Evolutionary conservation across 768 basidiomycete species (phyloP).

Genomic region (Suillus weaverae): DNA sequence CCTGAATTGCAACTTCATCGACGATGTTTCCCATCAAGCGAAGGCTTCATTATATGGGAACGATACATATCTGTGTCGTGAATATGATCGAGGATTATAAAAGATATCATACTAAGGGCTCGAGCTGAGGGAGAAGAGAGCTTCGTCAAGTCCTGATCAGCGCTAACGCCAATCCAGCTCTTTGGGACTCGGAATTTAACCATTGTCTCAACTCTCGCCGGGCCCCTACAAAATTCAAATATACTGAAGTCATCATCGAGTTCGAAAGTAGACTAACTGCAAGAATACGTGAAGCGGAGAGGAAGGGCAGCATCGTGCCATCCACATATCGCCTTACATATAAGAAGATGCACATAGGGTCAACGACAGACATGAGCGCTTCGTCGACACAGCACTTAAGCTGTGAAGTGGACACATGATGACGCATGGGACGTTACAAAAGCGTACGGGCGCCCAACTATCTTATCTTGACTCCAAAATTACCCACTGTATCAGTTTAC

Average conservation of each 20-base stretch:
- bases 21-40: neutral
- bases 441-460: neutral
- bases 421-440: neutral
- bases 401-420: neutral
- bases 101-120: neutral
- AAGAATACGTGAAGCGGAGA: neutral
- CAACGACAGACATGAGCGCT: neutral
- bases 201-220: neutral
- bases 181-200: neutral
- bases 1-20: neutral
- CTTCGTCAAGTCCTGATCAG: neutral
- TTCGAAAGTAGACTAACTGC: neutral
- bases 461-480: neutral
- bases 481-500: neutral
- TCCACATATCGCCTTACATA: neutral
- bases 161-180: neutral
- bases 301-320: neutral
- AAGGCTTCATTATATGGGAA: neutral
- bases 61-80: neutral
- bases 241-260: neutral
- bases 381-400: neutral
- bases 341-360: neutral
- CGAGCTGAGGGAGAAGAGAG: neutral
- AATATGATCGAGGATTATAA: neutral
- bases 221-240: too few species aligned